Conservation (phyloP, 2,329 filamentous ascomycete species). For the Stenocarpella maydis region DNA sequence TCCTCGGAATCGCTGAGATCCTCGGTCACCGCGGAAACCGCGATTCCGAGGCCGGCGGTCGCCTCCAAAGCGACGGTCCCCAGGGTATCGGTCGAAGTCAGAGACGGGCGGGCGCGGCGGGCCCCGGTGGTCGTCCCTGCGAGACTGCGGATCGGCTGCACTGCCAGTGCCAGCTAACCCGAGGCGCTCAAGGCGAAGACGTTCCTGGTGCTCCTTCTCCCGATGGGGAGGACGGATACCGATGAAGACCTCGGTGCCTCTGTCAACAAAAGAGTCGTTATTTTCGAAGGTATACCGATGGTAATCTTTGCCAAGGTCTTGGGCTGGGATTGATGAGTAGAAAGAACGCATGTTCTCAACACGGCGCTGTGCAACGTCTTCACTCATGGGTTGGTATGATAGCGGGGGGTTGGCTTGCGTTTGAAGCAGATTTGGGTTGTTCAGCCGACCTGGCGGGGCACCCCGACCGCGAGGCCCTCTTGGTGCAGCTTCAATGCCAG, state of each 20-base stretch:
- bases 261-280: conserved; percentile 71
- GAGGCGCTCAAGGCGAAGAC: conserved; percentile 33
- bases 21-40: conserved; percentile 32
- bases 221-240: conserved; percentile 68
- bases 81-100: conserved; percentile 31
- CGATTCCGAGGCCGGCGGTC: conserved; percentile 33
- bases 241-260: conserved; percentile 74
- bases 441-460: conserved; percentile 37
- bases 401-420: conserved; percentile 51
- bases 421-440: conserved; percentile 23
- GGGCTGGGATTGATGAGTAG: conserved; percentile 46
- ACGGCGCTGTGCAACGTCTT: conserved; percentile 70
- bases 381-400: conserved; percentile 65
- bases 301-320: conserved; percentile 59
- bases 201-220: conserved; percentile 50
- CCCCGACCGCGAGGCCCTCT: conserved; percentile 40
- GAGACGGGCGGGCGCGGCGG: conserved; percentile 29
- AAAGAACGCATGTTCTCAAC: conserved; percentile 62
- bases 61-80: conserved; percentile 29
- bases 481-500: conserved; percentile 41
- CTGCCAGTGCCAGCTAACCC: conserved; percentile 24
- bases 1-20: conserved; percentile 30
- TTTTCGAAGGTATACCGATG: conserved; percentile 79
- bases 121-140: conserved; percentile 25
- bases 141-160: conserved; percentile 24